Evolutionary conservation across 2,329 filamentous ascomycete genomes (phyloP), one percentile per base, ranked within the genome.

Genomic region (Colletotrichum cordylinicola): DNA sequence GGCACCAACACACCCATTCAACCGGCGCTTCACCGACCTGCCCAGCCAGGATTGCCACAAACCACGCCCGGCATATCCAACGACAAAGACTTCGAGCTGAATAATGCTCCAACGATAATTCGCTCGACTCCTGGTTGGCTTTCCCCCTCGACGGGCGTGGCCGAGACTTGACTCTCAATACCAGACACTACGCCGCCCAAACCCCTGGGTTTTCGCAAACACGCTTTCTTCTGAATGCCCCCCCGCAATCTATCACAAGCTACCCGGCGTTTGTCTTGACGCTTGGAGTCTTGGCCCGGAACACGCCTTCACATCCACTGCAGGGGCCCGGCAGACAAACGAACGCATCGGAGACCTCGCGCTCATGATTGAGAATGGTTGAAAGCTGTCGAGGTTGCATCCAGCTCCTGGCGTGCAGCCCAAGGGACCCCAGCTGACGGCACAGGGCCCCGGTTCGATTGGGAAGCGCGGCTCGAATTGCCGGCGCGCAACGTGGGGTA

Each of bases 381-480:
- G 8, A 75, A 56, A 56, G 39, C 56, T 37, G 39, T 16, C 4
- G 72, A 39, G 62, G 56, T 67, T 37, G 39, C 69, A 64, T 62
- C 62, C n/a, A 64, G 21, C 72, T 61, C 73, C 69, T 72, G 69
- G 48, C 62, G 67, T 58, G 69, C 15, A 67, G 52, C 7, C 60
- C 67, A 60, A 70, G 48, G 69, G 37, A 37, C 35, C 66, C 72
- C 61, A 67, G 68, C 56, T 72, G 62, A 64, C 62, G 56, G 68
- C 37, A 67, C 27, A 33, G 15, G 62, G 12, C 72, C 58, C 71
- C 67, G 12, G 12, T 33, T 58, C 31, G 27, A 62, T 55, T 62
- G 62, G 73, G 73, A 75, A 75, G 70, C 33, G 31, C 73, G 73
- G 73, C 48, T 68, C 73, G 73, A 73, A 75, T 52, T 68, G 56